phyloP scores from a whole-genome alignment of 177 flowering plant species.

The Vitis hybrid region DNA sequence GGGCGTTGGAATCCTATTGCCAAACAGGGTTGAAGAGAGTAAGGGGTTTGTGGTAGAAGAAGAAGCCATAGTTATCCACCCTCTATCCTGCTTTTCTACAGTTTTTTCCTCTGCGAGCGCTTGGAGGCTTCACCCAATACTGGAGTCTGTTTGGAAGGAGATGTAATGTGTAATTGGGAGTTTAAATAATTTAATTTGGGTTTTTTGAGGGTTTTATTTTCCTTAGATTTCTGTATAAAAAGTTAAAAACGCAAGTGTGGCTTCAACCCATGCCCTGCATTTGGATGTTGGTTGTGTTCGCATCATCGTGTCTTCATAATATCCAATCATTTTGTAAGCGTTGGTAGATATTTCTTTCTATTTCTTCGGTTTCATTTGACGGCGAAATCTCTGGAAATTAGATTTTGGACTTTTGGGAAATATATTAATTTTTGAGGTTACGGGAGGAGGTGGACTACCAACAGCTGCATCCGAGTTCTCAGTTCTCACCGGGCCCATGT shows the following conservation, averaged over 20 bases:
- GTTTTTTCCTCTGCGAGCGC: not conserved
- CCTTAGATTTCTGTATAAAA: not conserved
- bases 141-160: not conserved
- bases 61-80: constrained; percentile 25
- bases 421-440: no score
- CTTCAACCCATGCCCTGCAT: constrained; percentile 9
- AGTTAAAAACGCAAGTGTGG: not conserved
- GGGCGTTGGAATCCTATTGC: constrained; percentile 35
- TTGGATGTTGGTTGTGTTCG: constrained; percentile 13
- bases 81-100: not conserved
- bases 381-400: no score
- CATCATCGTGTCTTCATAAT: constrained; percentile 9
- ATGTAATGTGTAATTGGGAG: not conserved
- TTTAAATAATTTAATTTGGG: not conserved
- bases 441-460: no score
- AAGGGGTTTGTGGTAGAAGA: constrained; percentile 16
- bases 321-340: constrained; percentile 5
- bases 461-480: no score
- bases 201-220: not conserved
- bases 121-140: no score
- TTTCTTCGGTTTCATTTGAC: no score
- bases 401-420: no score
- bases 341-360: no score
- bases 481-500: no score
- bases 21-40: constrained; percentile 37